Evolutionary conservation across 306 rosid species (phyloP).

Genomic region (Vigna reflexopilosa): DNA sequence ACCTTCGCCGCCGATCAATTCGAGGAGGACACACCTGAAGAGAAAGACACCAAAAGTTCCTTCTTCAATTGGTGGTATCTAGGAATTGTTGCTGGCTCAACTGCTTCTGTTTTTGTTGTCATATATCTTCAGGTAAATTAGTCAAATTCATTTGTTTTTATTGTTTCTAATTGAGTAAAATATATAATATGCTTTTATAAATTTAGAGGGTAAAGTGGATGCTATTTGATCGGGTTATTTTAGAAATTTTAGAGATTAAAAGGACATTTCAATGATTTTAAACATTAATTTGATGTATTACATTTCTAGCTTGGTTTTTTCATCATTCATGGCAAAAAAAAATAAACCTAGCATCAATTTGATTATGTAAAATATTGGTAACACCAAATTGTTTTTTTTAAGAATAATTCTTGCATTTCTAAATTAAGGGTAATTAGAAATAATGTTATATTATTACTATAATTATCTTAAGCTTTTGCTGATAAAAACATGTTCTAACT

Average conservation of each 20-base stretch:
- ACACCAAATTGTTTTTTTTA: not conserved
- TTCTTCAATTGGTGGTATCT: slow-evolving; percentile 85
- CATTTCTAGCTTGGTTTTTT: too few species aligned
- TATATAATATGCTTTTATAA: too few species aligned
- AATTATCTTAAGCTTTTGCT: not conserved
- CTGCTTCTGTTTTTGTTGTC: slow-evolving; percentile 54
- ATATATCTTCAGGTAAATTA: slow-evolving; percentile 68
- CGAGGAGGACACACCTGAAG: slow-evolving; percentile 62
- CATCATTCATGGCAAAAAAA: too few species aligned
- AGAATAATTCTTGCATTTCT: not conserved
- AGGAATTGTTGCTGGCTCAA: slow-evolving; percentile 63
- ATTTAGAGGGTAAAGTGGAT: not conserved
- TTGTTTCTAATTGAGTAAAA: too few species aligned
- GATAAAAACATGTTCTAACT: not conserved
- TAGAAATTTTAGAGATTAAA: not conserved
- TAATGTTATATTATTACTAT: not conserved
- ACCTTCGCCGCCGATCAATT: slow-evolving; percentile 92
- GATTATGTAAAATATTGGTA: not conserved
- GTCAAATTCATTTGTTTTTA: not conserved
- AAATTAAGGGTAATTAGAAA: not conserved
- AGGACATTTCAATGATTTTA: not conserved
- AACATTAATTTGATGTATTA: not conserved
- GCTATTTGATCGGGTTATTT: not conserved
- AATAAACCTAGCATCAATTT: too few species aligned
- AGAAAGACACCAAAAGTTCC: slow-evolving; percentile 65